phyloP scores from a whole-genome alignment of 495 filamentous ascomycete species.

The Penicillium longicatenatum region DNA sequence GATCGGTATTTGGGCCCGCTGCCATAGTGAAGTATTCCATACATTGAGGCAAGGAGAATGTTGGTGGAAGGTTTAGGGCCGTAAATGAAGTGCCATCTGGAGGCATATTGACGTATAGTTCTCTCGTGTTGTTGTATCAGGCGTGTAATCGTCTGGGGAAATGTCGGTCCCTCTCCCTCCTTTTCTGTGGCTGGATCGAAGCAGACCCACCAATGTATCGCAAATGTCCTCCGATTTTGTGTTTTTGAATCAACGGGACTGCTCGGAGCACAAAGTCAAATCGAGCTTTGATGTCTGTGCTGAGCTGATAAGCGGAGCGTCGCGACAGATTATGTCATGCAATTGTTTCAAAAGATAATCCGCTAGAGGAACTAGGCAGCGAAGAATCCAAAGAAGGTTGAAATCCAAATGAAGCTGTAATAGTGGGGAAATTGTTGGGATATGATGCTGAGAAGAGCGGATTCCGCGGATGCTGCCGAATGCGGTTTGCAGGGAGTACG shows the following conservation, averaged over 20 bases:
- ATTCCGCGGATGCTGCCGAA: constrained; percentile 28
- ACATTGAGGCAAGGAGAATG: constrained; percentile 50
- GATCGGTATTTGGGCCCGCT: constrained; percentile 58
- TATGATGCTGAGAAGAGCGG: constrained; percentile 24
- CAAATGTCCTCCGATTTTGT: background rate
- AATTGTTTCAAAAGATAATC: constrained; percentile 12
- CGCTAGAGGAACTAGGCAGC: background rate
- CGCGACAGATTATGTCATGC: constrained; percentile 12
- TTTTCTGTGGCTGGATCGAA: background rate
- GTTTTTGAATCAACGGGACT: constrained; percentile 1
- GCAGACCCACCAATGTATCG: background rate
- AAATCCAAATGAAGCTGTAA: background rate
- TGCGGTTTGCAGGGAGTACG: constrained; percentile 24
- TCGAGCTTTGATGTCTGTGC: constrained; percentile 13
- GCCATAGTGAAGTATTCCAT: constrained; percentile 60
- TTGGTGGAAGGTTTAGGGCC: constrained; percentile 50
- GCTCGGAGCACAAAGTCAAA: background rate
- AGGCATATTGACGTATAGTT: constrained; percentile 36
- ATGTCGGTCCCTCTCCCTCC: background rate
- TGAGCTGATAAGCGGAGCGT: constrained; percentile 11
- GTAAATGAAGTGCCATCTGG: constrained; percentile 54
- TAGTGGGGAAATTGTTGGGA: constrained; percentile 16
- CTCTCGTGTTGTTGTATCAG: background rate
- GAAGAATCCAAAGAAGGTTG: background rate
- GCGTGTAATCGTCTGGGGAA: background rate